These are phyloP conservation scores for Colletotrichum tropicale DNA, from an alignment of 2,329 filamentous ascomycete genomes.

Conservation along the genomic window DNA sequence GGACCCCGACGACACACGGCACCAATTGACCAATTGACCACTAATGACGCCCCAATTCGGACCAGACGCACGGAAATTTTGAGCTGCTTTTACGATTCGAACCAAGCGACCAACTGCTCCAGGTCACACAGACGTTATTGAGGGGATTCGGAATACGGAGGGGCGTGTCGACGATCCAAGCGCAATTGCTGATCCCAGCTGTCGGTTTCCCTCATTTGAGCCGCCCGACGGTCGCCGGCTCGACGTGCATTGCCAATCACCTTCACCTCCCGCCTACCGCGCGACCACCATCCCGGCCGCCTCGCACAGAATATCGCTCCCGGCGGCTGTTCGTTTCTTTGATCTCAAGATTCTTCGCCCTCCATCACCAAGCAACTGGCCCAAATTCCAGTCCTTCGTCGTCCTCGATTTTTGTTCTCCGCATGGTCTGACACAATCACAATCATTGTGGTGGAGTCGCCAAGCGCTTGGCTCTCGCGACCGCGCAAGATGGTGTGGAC, in stretches of 20 bases:
- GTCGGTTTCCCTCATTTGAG: constrained; percentile 11
- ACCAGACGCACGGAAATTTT: neutral
- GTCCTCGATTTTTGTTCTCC: neutral
- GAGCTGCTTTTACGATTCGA: neutral
- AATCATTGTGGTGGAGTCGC: constrained; percentile 10
- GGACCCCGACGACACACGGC: neutral
- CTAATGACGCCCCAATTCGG: neutral
- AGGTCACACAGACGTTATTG: neutral
- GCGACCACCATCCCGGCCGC: neutral
- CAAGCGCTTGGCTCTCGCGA: constrained; percentile 18
- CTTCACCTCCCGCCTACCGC: neutral
- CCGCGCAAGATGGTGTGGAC: constrained; percentile 18
- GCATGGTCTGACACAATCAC: constrained; percentile 8
- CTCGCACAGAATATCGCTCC: neutral
- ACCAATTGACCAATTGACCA: constrained; percentile 4
- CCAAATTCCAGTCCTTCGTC: neutral
- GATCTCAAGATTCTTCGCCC: neutral
- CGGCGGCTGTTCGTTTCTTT: neutral
- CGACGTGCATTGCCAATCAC: neutral
- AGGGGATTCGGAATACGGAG: neutral
- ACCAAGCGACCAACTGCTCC: neutral
- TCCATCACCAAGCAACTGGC: neutral
- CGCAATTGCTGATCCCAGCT: constrained; percentile 12
- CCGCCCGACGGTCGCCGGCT: neutral
- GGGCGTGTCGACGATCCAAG: constrained; percentile 11